Percentiles rank a stretch among this genome's conserved stretches.
phyloP scores from a whole-genome alignment of 495 filamentous ascomycete species.

The Lophium mytilinum region DNA sequence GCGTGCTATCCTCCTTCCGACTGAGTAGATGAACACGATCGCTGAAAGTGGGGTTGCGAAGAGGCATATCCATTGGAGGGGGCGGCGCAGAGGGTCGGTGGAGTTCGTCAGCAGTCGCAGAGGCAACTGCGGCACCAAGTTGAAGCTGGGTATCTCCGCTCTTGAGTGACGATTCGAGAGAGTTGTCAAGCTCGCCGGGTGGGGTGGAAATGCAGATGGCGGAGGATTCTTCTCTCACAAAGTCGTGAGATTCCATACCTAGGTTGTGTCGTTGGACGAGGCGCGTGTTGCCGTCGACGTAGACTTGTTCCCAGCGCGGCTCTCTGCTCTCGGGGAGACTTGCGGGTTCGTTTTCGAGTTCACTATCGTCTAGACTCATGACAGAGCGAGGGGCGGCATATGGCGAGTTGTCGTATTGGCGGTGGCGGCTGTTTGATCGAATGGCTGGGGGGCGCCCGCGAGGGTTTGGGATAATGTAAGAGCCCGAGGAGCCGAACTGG shows the following conservation, averaged over 20 bases:
- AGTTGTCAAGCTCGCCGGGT: slow-evolving; percentile 13
- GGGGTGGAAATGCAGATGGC: slow-evolving; percentile 20
- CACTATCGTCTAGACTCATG: slow-evolving; percentile 21
- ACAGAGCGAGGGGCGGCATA: slow-evolving; percentile 13
- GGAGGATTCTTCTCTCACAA: slow-evolving; percentile 6
- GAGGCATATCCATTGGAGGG: background rate
- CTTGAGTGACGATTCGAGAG: slow-evolving; percentile 4
- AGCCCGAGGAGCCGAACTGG: slow-evolving; percentile 27
- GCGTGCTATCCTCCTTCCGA: slow-evolving; percentile 1
- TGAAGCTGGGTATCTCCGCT: slow-evolving; percentile 13
- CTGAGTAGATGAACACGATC: slow-evolving; percentile 16
- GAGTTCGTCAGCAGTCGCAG: slow-evolving; percentile 6
- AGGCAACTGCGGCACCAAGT: background rate
- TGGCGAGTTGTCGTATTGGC: slow-evolving; percentile 12
- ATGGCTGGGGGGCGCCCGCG: slow-evolving; percentile 21
- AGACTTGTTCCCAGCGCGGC: slow-evolving; percentile 23
- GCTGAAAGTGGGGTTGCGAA: slow-evolving; percentile 19
- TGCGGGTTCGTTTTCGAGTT: slow-evolving; percentile 19
- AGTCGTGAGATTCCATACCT: slow-evolving; percentile 12
- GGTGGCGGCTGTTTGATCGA: slow-evolving; percentile 12
- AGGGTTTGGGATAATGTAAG: slow-evolving; percentile 25
- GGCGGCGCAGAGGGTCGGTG: background rate
- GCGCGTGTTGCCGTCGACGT: slow-evolving; percentile 21
- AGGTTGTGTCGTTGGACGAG: slow-evolving; percentile 9
- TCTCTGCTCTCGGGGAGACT: slow-evolving; percentile 20